Evolutionary conservation across 768 basidiomycete genomes (phyloP).

Genomic region (Russula foetens): DNA sequence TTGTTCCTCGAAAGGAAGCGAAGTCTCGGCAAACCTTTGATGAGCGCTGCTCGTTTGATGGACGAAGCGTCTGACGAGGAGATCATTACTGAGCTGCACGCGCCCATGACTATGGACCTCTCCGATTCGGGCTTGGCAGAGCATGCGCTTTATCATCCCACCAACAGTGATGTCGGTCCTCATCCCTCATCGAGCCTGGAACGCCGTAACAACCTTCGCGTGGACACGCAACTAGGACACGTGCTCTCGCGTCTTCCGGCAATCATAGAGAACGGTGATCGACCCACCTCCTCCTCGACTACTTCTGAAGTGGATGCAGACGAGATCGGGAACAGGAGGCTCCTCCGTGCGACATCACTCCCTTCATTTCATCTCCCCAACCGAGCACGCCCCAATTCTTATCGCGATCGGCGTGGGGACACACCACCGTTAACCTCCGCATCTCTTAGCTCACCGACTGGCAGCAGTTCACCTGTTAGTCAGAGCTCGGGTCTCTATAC

Average conservation of each 20-base stretch:
- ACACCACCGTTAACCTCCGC: constrained; percentile 20
- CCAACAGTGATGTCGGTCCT: not conserved
- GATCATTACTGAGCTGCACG: constrained; percentile 10
- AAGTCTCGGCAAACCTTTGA: constrained; percentile 3
- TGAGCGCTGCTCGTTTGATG: not conserved
- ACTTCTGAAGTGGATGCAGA: constrained; percentile 9
- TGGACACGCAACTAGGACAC: not conserved
- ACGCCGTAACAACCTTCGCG: not conserved
- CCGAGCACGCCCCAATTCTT: not conserved
- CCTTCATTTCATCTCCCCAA: constrained; percentile 4
- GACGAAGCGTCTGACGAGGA: constrained; percentile 11
- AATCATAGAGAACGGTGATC: not conserved
- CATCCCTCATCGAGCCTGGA: not conserved
- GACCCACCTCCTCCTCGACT: not conserved
- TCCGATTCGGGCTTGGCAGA: not conserved
- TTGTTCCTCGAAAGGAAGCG: constrained; percentile 3
- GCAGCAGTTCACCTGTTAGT: constrained; percentile 7
- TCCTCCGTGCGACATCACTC: not conserved
- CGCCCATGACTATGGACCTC: not conserved
- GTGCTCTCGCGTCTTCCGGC: not conserved
- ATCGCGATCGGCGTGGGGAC: not conserved
- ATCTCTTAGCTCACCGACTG: constrained; percentile 25
- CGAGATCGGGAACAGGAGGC: not conserved
- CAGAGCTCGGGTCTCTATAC: constrained; percentile 7
- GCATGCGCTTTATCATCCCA: not conserved